Base-by-base conservation (phyloP, 1,284 basidiomycete species). In the Inonotus hispidus region DNA sequence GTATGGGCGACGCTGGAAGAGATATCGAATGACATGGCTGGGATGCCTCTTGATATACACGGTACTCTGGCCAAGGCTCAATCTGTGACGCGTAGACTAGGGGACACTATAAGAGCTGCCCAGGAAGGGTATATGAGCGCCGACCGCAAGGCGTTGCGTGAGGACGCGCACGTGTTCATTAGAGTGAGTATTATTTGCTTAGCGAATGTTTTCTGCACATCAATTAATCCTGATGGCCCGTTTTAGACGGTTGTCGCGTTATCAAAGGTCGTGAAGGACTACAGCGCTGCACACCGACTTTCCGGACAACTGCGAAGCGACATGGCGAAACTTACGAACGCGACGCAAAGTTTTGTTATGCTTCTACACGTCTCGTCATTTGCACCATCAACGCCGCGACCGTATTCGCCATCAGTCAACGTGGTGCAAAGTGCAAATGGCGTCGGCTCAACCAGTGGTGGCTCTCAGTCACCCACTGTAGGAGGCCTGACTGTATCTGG, bases 281-380 rank as follows among this genome's bases (percentile, higher is more conserved):
- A 85, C 64, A 80, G 81, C 57, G 75, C 77, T 52, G 74, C 79
- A 7, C 80, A 81, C 64, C 73, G 77, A 14, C 75, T 87, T n/a
- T 81, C 87, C 16, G 71, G 82, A 16, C 73, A 76, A 43, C 73
- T 92, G 54, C 81, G 87, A 59, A 79, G 75, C 54, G 83, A 84
- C 68, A 85, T 92, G 75, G 81, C 87, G 54, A 81, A 82, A 64
- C 78, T 92, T 62, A 88, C 85, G 43, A 88, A 89, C 66, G 81
- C 85, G 27, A 90, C 90, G 8, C 86, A 92, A 71, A 88, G 88
- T 69, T 87, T 90, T 66, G 83, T 88, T 56, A 88, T 90, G 68
- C 77, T 92, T 54, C 73, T 92, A 16, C 88, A 90, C 69, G 85
- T 89, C 53, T 90, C 90, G n/a, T 90, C 88, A 0, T 87, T 88